Base-by-base conservation (phyloP, 805 yeast species). In the Teunomyces lycoperdinae region DNA sequence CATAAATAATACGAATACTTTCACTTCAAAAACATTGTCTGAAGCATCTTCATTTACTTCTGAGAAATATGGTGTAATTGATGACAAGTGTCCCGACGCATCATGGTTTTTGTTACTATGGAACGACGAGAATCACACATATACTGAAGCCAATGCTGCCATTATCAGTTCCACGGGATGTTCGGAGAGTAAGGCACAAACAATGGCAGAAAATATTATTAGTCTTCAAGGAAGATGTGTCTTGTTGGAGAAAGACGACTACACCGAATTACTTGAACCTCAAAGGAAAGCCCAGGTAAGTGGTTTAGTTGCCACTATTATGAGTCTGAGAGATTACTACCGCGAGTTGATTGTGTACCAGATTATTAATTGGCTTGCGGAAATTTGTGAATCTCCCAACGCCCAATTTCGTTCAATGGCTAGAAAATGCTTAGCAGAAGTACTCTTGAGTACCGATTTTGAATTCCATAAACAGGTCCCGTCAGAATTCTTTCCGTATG, bases 71-170 rank as follows among this genome's bases (percentile, higher is more conserved):
- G 71, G 68, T 9, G 62, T 58, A 0, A 62, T 24, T 20, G 50
- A 44, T 8, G 80, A 74, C 53, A 17, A 16, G 7, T 73, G 76
- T 54, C 50, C 71, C 1, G 43, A 47, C 10, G 48, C 69, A 10
- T 42, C 45, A 35, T 83, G 77, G 68, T 65, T 71, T 36, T 68
- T 86, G 29, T 59, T 84, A 17, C 69, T 85, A n/a, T 87, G 91
- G 86, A 87, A 87, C 61, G 95, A 87, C 58, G 94, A 87, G 57
- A 74, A 72, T 53, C 94, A 87, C 57, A 78, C 80, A 55, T 79
- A 76, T 53, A 69, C 74, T 2, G 78, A 80, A 48, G 87, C 87
- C 1, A 70, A 68, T 13, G 61, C 64, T 9, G 80, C 81, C 3
- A 71, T 83, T 32, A 54, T 54, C 4, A 60, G 61, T 1, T 74